A percentile compares a stretch with the other conserved stretches of the same genome.
Evolutionary conservation across 257 asterid species (phyloP).

Genomic region (Ligustrum vulgare): DNA sequence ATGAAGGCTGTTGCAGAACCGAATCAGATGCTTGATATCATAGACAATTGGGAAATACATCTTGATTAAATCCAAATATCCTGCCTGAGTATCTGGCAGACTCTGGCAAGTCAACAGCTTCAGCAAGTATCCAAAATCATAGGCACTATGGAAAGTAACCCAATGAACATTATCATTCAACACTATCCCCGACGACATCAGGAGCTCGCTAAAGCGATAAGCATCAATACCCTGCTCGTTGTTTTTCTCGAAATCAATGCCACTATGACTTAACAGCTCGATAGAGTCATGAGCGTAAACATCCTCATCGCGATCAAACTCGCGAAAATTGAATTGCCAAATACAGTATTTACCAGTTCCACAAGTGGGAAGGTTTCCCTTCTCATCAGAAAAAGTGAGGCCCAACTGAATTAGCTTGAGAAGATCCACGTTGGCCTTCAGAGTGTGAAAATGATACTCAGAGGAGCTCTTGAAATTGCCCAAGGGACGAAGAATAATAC

Average conservation of each 20-base stretch:
- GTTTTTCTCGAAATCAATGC: not conserved
- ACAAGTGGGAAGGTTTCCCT: conserved; percentile 1
- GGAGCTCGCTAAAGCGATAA: not conserved
- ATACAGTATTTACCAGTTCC: conserved; percentile 3
- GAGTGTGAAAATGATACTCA: not conserved
- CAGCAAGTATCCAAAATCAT: not conserved
- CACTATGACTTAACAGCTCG: not conserved
- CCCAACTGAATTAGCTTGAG: not conserved
- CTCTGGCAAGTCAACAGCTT: conserved; percentile 1
- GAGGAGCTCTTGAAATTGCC: not conserved
- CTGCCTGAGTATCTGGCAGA: not conserved
- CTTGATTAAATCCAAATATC: not conserved
- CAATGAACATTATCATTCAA: not conserved
- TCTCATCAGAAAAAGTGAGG: not conserved
- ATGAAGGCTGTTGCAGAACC: not conserved
- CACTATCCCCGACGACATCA: not conserved
- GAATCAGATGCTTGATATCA: not conserved
- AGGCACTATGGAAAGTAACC: not conserved
- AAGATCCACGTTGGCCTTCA: not conserved
- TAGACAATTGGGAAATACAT: not conserved
- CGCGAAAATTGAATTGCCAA: not conserved
- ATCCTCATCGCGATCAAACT: not conserved
- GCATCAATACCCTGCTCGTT: not conserved
- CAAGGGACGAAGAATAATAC: not conserved
- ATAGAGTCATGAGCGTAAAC: not conserved